phyloP scores from a whole-genome alignment of 1,284 basidiomycete species.

The Anthracocystis walkeri region DNA sequence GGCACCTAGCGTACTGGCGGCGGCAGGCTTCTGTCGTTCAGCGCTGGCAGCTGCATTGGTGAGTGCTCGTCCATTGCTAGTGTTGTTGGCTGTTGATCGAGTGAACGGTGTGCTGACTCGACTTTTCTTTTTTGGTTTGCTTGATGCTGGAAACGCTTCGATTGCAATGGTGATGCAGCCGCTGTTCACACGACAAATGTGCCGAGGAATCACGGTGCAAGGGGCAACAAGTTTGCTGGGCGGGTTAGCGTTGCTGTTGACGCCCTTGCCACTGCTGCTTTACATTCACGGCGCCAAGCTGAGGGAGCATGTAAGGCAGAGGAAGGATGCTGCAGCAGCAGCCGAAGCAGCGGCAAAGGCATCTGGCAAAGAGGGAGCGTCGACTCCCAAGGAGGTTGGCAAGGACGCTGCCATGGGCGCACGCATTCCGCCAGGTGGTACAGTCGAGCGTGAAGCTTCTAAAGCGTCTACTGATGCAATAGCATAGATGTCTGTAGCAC shows the following conservation, averaged over 20 bases:
- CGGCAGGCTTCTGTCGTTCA: slow-evolving; percentile 40
- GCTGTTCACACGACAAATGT: slow-evolving; percentile 42
- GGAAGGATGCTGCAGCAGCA: slow-evolving; percentile 32
- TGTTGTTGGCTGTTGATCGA: not conserved
- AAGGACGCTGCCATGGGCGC: slow-evolving; percentile 5
- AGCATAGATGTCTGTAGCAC: no score
- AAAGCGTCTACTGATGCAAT: slow-evolving; percentile 13
- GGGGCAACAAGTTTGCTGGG: slow-evolving; percentile 33
- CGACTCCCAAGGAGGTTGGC: not conserved
- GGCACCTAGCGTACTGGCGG: slow-evolving; percentile 42
- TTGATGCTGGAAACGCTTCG: no score
- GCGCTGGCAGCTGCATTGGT: slow-evolving; percentile 39
- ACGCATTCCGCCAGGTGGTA: slow-evolving; percentile 26
- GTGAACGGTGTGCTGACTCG: not conserved
- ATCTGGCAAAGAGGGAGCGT: not conserved
- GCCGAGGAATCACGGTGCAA: slow-evolving; percentile 36
- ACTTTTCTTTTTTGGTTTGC: not conserved
- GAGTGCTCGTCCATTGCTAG: not conserved
- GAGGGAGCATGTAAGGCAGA: slow-evolving; percentile 27
- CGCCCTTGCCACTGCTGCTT: slow-evolving; percentile 37
- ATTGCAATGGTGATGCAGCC: slow-evolving; percentile 13
- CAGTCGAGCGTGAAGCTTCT: not conserved
- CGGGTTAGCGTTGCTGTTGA: slow-evolving; percentile 38
- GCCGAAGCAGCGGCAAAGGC: slow-evolving; percentile 16
- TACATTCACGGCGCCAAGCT: slow-evolving; percentile 36